Conservation (phyloP, 2,329 filamentous ascomycete species). For the Paracorniculantispora psalliotae region DNA sequence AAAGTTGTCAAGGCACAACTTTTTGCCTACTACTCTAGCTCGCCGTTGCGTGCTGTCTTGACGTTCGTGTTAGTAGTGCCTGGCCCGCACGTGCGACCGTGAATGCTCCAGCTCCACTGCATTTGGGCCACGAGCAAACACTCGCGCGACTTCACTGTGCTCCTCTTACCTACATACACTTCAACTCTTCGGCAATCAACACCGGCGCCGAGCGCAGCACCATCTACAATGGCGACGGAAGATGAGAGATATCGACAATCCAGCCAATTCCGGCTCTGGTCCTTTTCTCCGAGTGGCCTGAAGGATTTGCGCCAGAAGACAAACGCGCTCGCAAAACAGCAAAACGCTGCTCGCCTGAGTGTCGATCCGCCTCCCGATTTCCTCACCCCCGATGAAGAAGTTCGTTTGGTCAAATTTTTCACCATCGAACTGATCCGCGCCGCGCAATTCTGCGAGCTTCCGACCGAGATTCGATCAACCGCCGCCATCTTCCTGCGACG, state of each 20-base stretch:
- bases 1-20: too few relatives aligned
- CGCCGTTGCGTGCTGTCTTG: too few relatives aligned
- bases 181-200: background rate
- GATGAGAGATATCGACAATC: constrained; percentile 87
- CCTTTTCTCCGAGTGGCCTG: constrained; percentile 72
- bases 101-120: too few relatives aligned
- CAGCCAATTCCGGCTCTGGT: constrained; percentile 89
- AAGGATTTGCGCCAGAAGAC: constrained; percentile 69
- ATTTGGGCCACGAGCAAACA: too few relatives aligned
- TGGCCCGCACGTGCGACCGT: too few relatives aligned
- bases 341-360: constrained; percentile 54
- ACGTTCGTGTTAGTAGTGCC: too few relatives aligned
- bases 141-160: too few relatives aligned
- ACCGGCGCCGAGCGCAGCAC: background rate
- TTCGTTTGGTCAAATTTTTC: constrained; percentile 75
- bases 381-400: constrained; percentile 78
- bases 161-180: background rate
- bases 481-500: constrained; percentile 86
- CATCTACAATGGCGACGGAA: constrained; percentile 64
- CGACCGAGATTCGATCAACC: constrained; percentile 54
- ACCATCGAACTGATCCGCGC: constrained; percentile 54
- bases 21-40: too few relatives aligned
- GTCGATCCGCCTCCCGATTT: constrained; percentile 62
- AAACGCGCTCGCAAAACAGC: constrained; percentile 65
- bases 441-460: constrained; percentile 47